Evolutionary conservation across 2,329 filamentous ascomycete species (phyloP), one percentile per base, ranked within the genome.

Genomic region (Cytospora piceae): DNA sequence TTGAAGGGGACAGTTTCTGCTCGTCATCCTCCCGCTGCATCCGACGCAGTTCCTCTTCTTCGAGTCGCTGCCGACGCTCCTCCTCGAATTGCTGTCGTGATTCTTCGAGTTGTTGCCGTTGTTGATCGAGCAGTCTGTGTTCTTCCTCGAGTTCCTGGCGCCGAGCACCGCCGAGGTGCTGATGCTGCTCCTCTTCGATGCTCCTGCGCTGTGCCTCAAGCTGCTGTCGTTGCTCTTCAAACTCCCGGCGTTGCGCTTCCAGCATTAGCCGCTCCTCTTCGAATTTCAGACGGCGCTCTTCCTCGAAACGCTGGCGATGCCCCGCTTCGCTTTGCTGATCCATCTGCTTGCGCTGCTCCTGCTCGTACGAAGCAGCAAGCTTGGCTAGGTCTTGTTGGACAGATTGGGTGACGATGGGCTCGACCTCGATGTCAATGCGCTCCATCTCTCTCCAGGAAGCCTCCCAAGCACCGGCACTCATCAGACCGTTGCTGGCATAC

Each of bases 391-490:
- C 86, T 22, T 83, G 82, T 62, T 87, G 83, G 15, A 90, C 74
- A 1, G 81, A 77, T 0, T 85, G 76, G 22, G 87, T 85, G 14
- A 93, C 83, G 73, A 89, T 85, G 4, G 95, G 91, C 72, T 91
- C 87, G 61, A 99, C 87, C 77, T 98, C 94, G 1, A 96, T 92
- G 73, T 99, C 95, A 0, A 98, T 92, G n/a, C 94, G 87, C 78
- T 99, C 95, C 95, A 99, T 99, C 77, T 98, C 94, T 71, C 87
- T 91, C 94, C 94, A 99, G 66, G 92, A 94, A 2, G 94, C 94
- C 5, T 87, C 87, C 95, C 95, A 99, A 0, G 95, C 94, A 0
- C 93, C 93, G 6, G 92, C 89, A 66, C 89, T 87, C 92, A 99
- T 96, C 57, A 98, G 80, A 0, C 95, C 95, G 76, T 98, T 99